A percentile compares a stretch with the other conserved stretches of the same genome.
Evolutionary conservation across 1,284 basidiomycete species (phyloP).

Genomic region (Cutaneotrichosporon curvatum): DNA sequence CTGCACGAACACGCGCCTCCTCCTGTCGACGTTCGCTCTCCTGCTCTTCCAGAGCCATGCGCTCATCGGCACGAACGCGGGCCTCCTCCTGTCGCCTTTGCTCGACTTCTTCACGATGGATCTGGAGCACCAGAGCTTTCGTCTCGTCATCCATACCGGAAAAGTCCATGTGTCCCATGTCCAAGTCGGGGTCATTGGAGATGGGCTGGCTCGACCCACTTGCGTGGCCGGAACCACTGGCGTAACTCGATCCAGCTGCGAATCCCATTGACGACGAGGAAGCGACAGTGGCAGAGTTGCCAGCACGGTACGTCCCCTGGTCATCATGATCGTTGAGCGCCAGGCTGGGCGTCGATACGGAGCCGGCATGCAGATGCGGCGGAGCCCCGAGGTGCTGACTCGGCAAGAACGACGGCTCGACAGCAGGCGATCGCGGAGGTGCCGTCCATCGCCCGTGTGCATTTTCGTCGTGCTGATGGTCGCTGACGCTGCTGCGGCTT

Average conservation of each 20-base stretch:
- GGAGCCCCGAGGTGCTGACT: too few relatives aligned
- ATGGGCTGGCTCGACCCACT: background rate
- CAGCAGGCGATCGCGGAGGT: too few relatives aligned
- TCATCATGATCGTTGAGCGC: background rate
- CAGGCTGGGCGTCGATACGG: constrained; percentile 4
- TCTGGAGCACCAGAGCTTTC: constrained; percentile 24
- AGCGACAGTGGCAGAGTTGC: too few relatives aligned
- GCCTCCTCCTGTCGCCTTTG: constrained; percentile 13
- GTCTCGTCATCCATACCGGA: constrained; percentile 2
- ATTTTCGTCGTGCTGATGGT: too few relatives aligned
- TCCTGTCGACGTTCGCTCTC: constrained; percentile 26
- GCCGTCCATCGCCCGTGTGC: too few relatives aligned
- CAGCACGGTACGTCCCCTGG: constrained; percentile 5
- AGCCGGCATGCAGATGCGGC: background rate
- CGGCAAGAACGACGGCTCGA: too few relatives aligned
- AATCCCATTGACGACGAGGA: background rate
- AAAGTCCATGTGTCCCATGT: background rate
- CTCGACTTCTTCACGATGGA: constrained; percentile 35
- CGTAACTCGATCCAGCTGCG: too few relatives aligned
- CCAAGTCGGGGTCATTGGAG: background rate
- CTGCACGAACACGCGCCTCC: constrained; percentile 11
- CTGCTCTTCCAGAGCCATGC: constrained; percentile 39
- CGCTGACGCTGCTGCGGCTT: constrained; percentile 8
- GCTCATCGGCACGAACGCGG: constrained; percentile 24
- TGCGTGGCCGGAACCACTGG: too few relatives aligned